Evolutionary conservation across 139 green algal species (phyloP).

Genomic region (Ulvella scutata): DNA sequence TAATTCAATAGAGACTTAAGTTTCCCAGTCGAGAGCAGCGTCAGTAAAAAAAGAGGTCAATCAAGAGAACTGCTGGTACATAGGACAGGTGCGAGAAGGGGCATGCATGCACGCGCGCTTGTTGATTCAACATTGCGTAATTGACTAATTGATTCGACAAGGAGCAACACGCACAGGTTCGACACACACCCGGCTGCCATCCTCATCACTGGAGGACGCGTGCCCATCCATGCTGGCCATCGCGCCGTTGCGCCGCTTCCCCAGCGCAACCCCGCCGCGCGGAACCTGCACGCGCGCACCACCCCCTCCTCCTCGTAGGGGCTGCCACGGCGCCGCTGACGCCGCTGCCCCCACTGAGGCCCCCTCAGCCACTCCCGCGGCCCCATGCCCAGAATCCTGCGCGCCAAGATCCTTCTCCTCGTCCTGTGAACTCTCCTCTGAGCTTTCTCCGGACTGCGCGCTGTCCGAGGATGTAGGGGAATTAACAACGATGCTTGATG

Average conservation of each 20-base stretch:
- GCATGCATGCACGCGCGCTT: no score
- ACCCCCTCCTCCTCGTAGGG: background rate
- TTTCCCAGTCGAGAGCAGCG: no score
- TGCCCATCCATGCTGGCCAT: background rate
- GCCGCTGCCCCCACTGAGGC: background rate
- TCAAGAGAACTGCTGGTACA: background rate
- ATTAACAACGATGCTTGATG: no score
- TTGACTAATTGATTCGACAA: no score
- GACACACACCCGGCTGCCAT: background rate
- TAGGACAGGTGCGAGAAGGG: background rate
- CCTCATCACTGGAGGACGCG: background rate
- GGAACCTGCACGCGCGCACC: background rate
- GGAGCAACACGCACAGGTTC: background rate
- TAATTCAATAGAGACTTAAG: no score
- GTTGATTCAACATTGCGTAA: no score
- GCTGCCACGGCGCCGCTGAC: background rate
- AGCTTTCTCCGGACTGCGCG: no score
- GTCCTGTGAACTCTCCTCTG: no score
- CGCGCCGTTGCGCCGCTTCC: background rate
- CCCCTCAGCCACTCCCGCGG: background rate
- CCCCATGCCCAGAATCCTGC: no score
- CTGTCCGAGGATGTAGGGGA: no score
- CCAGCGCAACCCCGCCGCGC: background rate
- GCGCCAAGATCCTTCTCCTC: no score
- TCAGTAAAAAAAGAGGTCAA: background rate